Evolutionary conservation across 441 rosid species (phyloP).

Genomic region (Aquilaria agallochum): DNA sequence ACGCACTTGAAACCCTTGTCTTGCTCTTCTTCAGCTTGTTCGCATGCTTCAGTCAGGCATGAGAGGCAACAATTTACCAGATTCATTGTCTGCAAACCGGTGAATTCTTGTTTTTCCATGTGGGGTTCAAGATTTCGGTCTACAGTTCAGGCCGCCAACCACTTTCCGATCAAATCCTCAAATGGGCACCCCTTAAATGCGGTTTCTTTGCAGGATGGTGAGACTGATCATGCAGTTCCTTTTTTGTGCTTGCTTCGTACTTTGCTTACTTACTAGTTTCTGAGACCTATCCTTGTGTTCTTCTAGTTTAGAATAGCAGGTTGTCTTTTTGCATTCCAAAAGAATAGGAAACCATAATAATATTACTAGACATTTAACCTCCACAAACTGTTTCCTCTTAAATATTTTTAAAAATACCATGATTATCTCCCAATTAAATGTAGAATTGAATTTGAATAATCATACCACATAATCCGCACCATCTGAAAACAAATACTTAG

Average conservation of each 20-base stretch:
- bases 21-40: conserved; percentile 30
- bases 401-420: too few relatives aligned
- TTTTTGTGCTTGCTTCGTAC: background rate
- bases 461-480: too few relatives aligned
- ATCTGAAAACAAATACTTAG: too few relatives aligned
- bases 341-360: too few relatives aligned
- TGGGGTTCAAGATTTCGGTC: conserved; percentile 40
- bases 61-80: conserved; percentile 25
- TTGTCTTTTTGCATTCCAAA: too few relatives aligned
- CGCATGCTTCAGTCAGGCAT: conserved; percentile 26
- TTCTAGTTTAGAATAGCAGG: too few relatives aligned
- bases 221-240: conserved; percentile 20
- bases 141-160: conserved; percentile 31
- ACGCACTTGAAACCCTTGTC: conserved; percentile 30
- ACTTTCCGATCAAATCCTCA: conserved; percentile 47
- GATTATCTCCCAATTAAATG: too few relatives aligned
- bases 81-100: conserved; percentile 27
- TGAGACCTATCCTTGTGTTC: conserved; percentile 3
- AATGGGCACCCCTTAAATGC: conserved; percentile 51
- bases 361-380: too few relatives aligned
- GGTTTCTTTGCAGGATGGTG: conserved; percentile 53
- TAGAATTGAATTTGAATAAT: too few relatives aligned
- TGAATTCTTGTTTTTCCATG: conserved; percentile 26
- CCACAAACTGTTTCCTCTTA: too few relatives aligned
- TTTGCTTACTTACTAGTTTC: background rate